Evolutionary conservation across 2,329 filamentous ascomycete species (phyloP), one percentile per base, ranked within the genome.

Genomic region (Rhynchosporium graminicola): DNA sequence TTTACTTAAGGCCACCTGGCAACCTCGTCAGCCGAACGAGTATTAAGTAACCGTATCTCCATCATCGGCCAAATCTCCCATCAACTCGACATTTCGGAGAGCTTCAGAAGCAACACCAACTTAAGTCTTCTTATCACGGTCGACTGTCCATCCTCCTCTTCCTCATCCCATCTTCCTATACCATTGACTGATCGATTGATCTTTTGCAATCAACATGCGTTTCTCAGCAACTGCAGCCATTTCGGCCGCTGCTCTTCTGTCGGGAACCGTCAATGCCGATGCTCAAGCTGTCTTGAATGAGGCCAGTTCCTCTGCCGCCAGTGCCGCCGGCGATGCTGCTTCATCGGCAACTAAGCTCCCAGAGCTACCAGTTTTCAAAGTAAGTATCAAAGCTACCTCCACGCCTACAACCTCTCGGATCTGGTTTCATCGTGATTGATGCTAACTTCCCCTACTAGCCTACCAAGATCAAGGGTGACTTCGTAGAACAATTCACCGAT

Each of bases 401-500:
- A 48, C 13, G 5, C 31, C 33, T 28, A 2, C 28, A 5, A 61
- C 52, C 63, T 63, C 50, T 46, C 57, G 31, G 6, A 36, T 38
- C 56, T 5, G 9, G 4, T 36, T 36, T 15, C 13, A n/a, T 8
- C 82, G 42, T 50, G 63, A 67, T 65, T 62, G 60, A 60, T 60
- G 26, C 68, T 71, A 60, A 72, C 48, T 36, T 29, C 6, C 9
- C 31, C 40, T 55, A 42, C 52, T 28, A 99, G 94, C 93, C 95
- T 64, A 91, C 92, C 69, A 84, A 82, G 67, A 77, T 98, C 74
- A 95, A 97, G 81, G 95, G 89, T 70, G 91, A 92, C 65, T 99
- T 99, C 86, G 82, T 98, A 68, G 95, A 99, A 83, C 95, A 99
- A 80, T 99, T 99, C 83, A 96, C 91, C 79, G 90, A 96, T 71